A percentile compares a stretch with the other conserved stretches of the same genome.
Conservation (phyloP, 495 filamentous ascomycete species). For the Recurvomyces mirabilis region DNA sequence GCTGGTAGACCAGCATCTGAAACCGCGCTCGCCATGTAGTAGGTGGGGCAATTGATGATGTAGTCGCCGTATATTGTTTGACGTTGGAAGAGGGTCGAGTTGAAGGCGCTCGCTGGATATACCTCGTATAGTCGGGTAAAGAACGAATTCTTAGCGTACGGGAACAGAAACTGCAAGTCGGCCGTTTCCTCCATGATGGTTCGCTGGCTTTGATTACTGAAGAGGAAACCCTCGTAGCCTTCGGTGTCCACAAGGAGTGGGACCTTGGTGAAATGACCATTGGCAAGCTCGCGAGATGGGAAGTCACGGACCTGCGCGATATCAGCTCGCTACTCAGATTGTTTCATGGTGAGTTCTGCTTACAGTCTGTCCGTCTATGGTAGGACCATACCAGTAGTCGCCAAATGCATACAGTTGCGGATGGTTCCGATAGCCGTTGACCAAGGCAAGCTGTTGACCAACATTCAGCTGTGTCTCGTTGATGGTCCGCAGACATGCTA, state of each 20-base stretch:
- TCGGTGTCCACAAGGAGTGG: constrained; percentile 19
- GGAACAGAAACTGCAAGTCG: constrained; percentile 16
- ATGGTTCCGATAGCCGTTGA: constrained; percentile 3
- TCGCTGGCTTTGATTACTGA: constrained; percentile 4
- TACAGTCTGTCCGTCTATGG: constrained; percentile 13
- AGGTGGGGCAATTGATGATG: constrained; percentile 23
- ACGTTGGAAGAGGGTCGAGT: constrained; percentile 20
- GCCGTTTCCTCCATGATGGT: constrained; percentile 2
- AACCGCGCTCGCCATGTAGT: constrained; percentile 22
- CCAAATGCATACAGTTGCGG: constrained; percentile 15
- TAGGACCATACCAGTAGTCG: constrained; percentile 19
- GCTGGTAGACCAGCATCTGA: constrained; percentile 14
- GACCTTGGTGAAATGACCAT: constrained; percentile 23
- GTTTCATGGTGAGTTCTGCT: too few relatives aligned
- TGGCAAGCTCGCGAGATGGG: constrained; percentile 20
- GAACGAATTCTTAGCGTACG: constrained; percentile 17
- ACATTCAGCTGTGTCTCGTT: not conserved
- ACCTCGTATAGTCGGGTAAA: constrained; percentile 21
- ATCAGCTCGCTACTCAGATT: too few relatives aligned
- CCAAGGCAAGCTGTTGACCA: constrained; percentile 8
- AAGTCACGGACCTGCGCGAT: constrained; percentile 18
- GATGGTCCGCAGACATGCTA: constrained; percentile 12
- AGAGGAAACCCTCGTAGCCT: constrained; percentile 16
- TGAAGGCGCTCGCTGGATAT: constrained; percentile 14
- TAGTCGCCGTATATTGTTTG: constrained; percentile 21